Evolutionary conservation across 1,284 basidiomycete genomes (phyloP).

Genomic region (Pyrrhoderma noxium): DNA sequence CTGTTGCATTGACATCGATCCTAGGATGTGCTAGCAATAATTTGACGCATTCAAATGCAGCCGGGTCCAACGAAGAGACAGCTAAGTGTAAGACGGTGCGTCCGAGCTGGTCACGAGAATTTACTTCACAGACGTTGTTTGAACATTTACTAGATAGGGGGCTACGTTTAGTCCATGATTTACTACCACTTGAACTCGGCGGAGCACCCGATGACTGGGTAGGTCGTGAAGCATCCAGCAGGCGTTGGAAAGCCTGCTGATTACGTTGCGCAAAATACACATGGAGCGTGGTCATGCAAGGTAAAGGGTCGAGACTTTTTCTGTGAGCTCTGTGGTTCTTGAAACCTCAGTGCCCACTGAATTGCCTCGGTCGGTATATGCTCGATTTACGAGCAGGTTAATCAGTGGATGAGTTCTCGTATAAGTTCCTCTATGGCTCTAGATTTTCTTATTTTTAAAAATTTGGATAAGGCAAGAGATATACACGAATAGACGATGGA

Average conservation of each 20-base stretch:
- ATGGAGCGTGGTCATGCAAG: slow-evolving; percentile 76
- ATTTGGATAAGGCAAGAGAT: no score
- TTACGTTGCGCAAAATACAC: slow-evolving; percentile 69
- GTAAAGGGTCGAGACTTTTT: no score
- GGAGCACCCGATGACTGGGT: slow-evolving; percentile 22
- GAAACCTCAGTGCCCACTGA: no score
- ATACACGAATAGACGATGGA: no score
- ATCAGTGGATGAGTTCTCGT: no score
- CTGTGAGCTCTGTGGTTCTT: no score
- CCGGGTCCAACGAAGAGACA: slow-evolving; percentile 50
- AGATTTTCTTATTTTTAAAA: no score
- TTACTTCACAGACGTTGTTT: slow-evolving; percentile 48
- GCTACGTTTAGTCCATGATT: slow-evolving; percentile 57
- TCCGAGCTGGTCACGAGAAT: slow-evolving; percentile 65
- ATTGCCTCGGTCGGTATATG: no score
- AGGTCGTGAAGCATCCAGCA: slow-evolving; percentile 51
- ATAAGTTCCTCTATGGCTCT: no score
- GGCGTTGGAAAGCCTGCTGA: slow-evolving; percentile 76
- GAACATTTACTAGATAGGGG: slow-evolving; percentile 31
- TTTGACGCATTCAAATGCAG: slow-evolving; percentile 73
- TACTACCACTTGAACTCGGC: slow-evolving; percentile 40
- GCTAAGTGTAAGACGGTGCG: slow-evolving; percentile 84
- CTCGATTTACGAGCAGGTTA: no score
- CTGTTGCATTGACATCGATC: slow-evolving; percentile 77
- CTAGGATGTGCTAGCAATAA: slow-evolving; percentile 74